A percentile compares a stretch with the other conserved stretches of the same genome.
Evolutionary conservation across 805 yeast genomes (phyloP).

Genomic region (Myxozyma sirexii): DNA sequence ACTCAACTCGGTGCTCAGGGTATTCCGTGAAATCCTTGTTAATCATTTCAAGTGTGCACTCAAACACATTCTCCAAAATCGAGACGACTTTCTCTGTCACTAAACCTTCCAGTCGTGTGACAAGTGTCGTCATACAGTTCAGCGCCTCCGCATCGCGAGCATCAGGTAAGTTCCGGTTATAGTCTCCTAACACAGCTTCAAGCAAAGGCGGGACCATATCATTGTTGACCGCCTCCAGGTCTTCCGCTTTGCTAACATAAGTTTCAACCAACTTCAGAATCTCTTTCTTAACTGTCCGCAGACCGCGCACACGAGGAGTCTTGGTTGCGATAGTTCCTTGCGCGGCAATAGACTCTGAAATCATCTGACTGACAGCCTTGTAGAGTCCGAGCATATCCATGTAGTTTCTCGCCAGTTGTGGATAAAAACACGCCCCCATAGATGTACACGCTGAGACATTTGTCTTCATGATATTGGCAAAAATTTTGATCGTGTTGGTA

Average conservation of each 20-base stretch:
- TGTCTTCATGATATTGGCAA: conserved; percentile 92
- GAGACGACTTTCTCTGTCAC: conserved; percentile 88
- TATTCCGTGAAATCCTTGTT: conserved; percentile 93
- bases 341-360: conserved; percentile 72
- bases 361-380: conserved; percentile 84
- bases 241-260: conserved; percentile 83
- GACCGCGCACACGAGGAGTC: conserved; percentile 91
- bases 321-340: conserved; percentile 91
- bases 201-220: conserved; percentile 83
- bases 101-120: conserved; percentile 80
- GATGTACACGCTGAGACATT: conserved; percentile 95
- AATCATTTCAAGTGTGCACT: conserved; percentile 93
- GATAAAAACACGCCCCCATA: conserved; percentile 85
- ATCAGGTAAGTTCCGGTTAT: conserved; percentile 84
- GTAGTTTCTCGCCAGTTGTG: conserved; percentile 85
- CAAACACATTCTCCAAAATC: conserved; percentile 88
- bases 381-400: conserved; percentile 87
- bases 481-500: conserved; percentile 83
- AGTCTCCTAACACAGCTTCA: conserved; percentile 84
- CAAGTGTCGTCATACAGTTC: conserved; percentile 90
- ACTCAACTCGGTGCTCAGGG: conserved; percentile 97
- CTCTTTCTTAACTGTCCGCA: conserved; percentile 96
- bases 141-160: conserved; percentile 98
- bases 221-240: conserved; percentile 77
- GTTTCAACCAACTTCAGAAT: conserved; percentile 85